Base-by-base conservation (phyloP, 805 yeast genomes). In the Pichia ethanolica region DNA sequence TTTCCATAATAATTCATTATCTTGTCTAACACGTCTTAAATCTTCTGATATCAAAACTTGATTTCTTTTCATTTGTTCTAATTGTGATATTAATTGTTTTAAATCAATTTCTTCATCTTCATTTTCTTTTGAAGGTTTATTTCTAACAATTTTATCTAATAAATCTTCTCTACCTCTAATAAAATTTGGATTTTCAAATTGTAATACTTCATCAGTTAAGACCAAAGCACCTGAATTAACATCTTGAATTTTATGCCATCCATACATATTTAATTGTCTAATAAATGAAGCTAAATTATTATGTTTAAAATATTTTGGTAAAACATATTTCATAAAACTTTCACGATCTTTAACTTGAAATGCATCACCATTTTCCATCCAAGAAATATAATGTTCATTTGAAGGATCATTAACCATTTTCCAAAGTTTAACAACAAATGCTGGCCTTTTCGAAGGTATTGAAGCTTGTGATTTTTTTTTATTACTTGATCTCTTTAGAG, bases 171-270 rank as follows among this genome's bases (percentile, higher is more conserved):
- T 75, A 47, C 78, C 96, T 51, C 76, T 74, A 36, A 80, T 71
- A 64, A 93, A 93, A 61, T 81, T 75, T 2, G 93, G 89, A 55
- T 89, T 88, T 54, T 81, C 82, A 70, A 93, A 93, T 66, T 89
- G 95, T 86, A 90, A 84, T 48, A 81, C 77, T 60, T 93, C 98
- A 49, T 90, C 97, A 39, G 69, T 68, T 50, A 70, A 73, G 49
- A 77, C 74, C 51, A 82, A 68, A 5, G 90, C 77, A 3, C 95
- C 97, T 28, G 85, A 77, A 50, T 71, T 86, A 26, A 90, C 81
- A 67, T 93, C 98, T 67, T 93, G 99, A 5, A 93, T 93, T 68
- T 93, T 93, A 71, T 90, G 98, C 97, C 97, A 93, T 10, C 99
- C 99, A 64, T 93, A 93, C 99, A 90, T 91, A 71, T 91, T 96